phyloP scores from a whole-genome alignment of 345 rosid genomes.

The Pseudoturritis turrita region DNA sequence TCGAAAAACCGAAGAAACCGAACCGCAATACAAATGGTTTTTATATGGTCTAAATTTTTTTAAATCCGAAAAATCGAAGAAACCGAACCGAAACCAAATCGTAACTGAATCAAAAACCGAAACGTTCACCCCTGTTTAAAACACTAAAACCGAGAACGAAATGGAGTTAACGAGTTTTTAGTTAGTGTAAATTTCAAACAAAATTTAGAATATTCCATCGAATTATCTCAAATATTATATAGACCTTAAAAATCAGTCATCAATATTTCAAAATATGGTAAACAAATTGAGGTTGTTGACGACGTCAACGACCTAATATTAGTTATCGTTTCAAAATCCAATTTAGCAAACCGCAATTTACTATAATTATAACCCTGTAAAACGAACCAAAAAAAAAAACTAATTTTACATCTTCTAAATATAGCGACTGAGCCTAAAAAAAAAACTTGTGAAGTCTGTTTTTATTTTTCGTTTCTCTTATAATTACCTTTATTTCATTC shows the following conservation, averaged over 20 bases:
- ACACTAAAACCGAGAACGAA: no score
- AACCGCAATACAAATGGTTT: no score
- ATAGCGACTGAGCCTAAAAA: neutral
- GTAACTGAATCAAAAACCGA: no score
- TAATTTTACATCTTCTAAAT: slow-evolving; percentile 11
- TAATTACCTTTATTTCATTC: slow-evolving; percentile 11
- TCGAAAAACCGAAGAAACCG: no score
- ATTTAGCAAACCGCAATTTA: neutral
- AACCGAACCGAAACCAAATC: no score
- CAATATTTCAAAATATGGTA: neutral
- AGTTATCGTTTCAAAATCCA: neutral
- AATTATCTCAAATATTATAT: no score
- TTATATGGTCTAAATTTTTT: no score
- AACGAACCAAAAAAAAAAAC: neutral
- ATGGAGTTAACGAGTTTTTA: neutral
- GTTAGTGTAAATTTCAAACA: no score
- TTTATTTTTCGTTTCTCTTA: neutral
- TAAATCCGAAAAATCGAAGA: no score
- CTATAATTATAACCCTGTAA: neutral
- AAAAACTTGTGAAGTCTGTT: neutral
- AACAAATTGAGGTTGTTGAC: neutral
- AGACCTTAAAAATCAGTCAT: neutral
- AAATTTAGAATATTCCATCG: no score
- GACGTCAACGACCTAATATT: slow-evolving; percentile 12
- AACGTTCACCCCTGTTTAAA: no score